Base-by-base conservation (phyloP, 2,329 filamentous ascomycete genomes). In the Xenosphaeropsis pyriputrescens region DNA sequence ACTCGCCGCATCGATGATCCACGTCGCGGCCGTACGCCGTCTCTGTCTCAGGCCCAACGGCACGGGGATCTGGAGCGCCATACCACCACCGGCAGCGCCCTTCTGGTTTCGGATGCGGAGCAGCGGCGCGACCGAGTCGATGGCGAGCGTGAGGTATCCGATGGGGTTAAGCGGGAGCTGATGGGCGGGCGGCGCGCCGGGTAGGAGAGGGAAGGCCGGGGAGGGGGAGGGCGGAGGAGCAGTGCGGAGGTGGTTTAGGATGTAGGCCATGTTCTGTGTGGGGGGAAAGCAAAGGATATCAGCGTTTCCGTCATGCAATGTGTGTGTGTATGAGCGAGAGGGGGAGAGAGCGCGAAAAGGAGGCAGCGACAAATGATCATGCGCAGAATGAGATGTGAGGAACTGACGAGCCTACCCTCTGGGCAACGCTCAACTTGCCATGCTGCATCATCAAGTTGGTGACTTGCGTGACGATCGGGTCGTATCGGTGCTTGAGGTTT, bases 41-140 rank as follows among this genome's bases (percentile, higher is more conserved):
- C 89, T 72, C 57, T 93, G 82, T 43, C 85, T 72, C 45, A 79
- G 61, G 1, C 68, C 65, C 15, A 96, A 66, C 1, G 91, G 89
- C 16, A 79, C 67, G 0, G 91, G 91, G 29, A 95, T 70, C 39
- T 89, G 85, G 41, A 95, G 70, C 11, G 85, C 73, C 29, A 75
- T 71, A 58, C 91, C 91, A 64, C 91, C 91, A 60, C 89, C 89
- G 1, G 81, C 84, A 29, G 82, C 73, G 47, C 85, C 86, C 51
- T 75, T 75, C 50, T 85, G 72, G 43, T 72, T 71, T 39, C 77
- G 74, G 53, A 98, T 78, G 47, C 81, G 79, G 52, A 98, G 66
- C 13, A 98, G 70, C 8, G 91, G 91, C 2, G 88, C 85, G 17
- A 98, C 80, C 8, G 85, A 93, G 67, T 98, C 91, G 51, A 98